Base-by-base conservation (phyloP, 2,329 filamentous ascomycete species). In the Cytospora mali region DNA sequence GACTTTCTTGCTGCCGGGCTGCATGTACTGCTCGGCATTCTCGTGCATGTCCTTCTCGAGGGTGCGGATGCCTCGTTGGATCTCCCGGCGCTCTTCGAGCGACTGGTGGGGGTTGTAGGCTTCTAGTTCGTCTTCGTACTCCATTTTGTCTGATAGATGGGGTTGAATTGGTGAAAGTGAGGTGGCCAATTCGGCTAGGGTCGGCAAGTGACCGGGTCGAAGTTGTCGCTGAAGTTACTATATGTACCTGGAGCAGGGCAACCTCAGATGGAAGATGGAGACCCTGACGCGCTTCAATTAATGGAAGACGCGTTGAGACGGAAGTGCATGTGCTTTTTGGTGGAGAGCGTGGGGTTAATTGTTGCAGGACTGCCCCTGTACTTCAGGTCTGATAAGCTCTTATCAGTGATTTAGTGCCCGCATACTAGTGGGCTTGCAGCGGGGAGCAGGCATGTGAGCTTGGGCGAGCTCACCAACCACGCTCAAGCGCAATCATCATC, bases 71-170 rank as follows among this genome's bases (percentile, higher is more conserved):
- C 82, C 83, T 62, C 86, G 86, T 64, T 93, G 89, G 35, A 96
- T 78, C 58, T 81, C 77, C 27, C 93, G 84, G 48, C 92, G 86
- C 74, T 93, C 85, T 50, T 89, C 85, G 14, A 89, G 80, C 62
- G 92, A 82, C 72, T 97, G 94, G 65, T 96, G 88, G 0, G 93
- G 93, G 71, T 97, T 90, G 74, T 93, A 96, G 6, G 81, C 79
- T 23, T 84, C 80, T 29, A 69, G 68, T 62, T 73, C 68, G 18
- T 71, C 71, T 23, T 73, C 61, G 35, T 31, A 23, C 27, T 48
- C 71, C 10, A 74, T 73, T 4, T 66, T 62, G 55, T 57, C 54
- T 28, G 33, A 29, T 59, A 46, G 28, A 16, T 14, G 11, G 53
- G 11, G 42, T 4, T 23, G n/a, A 28, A 33, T 21, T 29, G 29